Base-by-base conservation (phyloP, 106 monocot species). In the Allium sativum region DNA sequence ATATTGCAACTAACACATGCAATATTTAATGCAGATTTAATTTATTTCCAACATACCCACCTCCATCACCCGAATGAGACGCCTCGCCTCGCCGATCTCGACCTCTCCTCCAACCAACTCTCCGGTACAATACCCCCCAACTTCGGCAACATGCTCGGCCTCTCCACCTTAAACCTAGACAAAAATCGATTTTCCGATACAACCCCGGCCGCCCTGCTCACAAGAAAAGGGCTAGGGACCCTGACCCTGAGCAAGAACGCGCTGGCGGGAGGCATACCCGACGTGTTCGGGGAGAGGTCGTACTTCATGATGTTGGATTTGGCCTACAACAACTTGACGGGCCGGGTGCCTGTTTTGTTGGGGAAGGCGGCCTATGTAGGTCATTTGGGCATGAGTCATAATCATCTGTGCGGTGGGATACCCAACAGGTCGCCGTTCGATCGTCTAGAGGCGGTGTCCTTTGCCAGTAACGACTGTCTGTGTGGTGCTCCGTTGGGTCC, bases 341-440 rank as follows among this genome's bases (percentile, higher is more conserved):
- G 93, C n/a, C 44, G 3, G 47, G 74, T 89, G 59, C 93, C 93
- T 53, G 58, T 40, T 70, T 65, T 85, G 19, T 63, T 94, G 21
- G 15, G 60, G 7, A 48, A 67, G 42, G 89, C 83, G 45, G 62
- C 63, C 44, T 89, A 74, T 60, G 78, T 94, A 6, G 93, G 93
- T 0, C 89, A 94, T 55, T 65, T 94, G 45, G 93, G 89, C 47
- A 61, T 94, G 12, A 89, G 93, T 77, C 77, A 89, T 56, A 93
- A 94, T 74, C 82, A 77, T 68, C 71, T 94, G 15, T 94, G 89
- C 67, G 89, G 93, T 40, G 51, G 63, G 68, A 83, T 93, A 40
- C 93, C 93, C 15, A 18, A 21, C 21, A 79, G 82, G 14, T 18
- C 82, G 54, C 89, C 85, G 10, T 93, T 85, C 72, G 78, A 86